These are phyloP conservation scores for Fusarium sarcochroum DNA, from an alignment of 2,329 filamentous ascomycete genomes.

Conservation along the genomic window DNA sequence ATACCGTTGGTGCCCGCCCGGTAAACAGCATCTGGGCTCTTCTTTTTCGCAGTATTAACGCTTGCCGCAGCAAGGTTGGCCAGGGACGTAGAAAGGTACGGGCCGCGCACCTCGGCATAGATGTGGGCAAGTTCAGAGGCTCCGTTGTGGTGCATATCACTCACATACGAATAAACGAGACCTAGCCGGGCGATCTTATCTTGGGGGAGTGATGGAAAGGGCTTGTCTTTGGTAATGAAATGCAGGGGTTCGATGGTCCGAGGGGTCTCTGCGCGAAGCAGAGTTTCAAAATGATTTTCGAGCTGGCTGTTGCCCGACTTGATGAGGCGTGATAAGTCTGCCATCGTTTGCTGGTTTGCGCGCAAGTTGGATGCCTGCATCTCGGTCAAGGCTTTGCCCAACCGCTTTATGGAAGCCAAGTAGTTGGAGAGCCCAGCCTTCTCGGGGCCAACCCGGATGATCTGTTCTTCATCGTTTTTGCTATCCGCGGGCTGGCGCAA, in stretches of 20 bases:
- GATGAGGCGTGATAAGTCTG: conserved; percentile 82
- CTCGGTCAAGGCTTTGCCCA: conserved; percentile 86
- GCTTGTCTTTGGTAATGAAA: conserved; percentile 89
- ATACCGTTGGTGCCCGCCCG: conserved; percentile 92
- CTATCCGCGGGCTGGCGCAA: conserved; percentile 93
- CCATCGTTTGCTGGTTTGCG: conserved; percentile 90
- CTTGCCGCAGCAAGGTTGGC: conserved; percentile 91
- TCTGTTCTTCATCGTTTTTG: conserved; percentile 90
- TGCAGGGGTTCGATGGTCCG: conserved; percentile 89
- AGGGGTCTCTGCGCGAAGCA: conserved; percentile 81
- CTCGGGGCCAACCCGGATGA: conserved; percentile 89
- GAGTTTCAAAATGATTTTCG: conserved; percentile 85
- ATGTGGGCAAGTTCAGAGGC: conserved; percentile 78
- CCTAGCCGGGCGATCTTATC: conserved; percentile 83
- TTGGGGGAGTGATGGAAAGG: conserved; percentile 84
- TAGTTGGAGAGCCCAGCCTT: conserved; percentile 87
- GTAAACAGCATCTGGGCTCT: conserved; percentile 86
- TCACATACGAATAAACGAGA: conserved; percentile 84
- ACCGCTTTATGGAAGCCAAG: conserved; percentile 88
- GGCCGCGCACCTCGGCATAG: conserved; percentile 87
- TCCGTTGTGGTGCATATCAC: conserved; percentile 67
- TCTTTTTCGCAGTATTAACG: conserved; percentile 85
- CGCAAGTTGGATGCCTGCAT: conserved; percentile 92
- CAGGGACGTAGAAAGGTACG: conserved; percentile 86
- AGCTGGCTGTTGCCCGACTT: conserved; percentile 85